phyloP scores from a whole-genome alignment of 805 yeast genomes.

The Candida mattraensis region DNA sequence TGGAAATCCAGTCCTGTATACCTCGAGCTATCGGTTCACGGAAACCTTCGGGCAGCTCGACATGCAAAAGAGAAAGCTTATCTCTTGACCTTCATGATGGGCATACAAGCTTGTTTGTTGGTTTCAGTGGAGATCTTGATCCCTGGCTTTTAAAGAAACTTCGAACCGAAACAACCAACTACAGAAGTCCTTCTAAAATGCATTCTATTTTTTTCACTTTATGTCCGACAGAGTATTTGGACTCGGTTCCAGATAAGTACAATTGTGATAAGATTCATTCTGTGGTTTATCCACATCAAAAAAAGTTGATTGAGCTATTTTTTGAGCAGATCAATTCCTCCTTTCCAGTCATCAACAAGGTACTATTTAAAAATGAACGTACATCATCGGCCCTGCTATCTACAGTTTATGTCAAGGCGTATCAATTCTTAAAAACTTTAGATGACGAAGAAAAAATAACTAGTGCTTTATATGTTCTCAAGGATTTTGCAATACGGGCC shows the following conservation, averaged over 20 bases:
- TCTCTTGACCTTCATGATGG: constrained; percentile 11
- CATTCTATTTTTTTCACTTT: constrained; percentile 8
- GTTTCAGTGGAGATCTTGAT: constrained; percentile 13
- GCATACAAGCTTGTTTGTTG: constrained; percentile 10
- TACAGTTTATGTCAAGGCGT: constrained; percentile 5
- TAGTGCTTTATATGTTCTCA: constrained; percentile 1
- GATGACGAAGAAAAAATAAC: neutral
- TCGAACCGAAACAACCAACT: neutral
- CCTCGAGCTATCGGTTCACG: neutral
- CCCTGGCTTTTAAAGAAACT: constrained; percentile 10
- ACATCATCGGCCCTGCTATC: constrained; percentile 6
- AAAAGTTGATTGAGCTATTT: constrained; percentile 5
- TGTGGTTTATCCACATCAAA: constrained; percentile 8
- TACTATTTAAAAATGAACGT: constrained; percentile 5
- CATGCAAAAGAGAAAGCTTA: neutral
- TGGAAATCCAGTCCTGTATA: constrained; percentile 7
- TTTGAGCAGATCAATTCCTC: constrained; percentile 7
- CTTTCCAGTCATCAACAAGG: constrained; percentile 6
- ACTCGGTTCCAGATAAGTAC: constrained; percentile 8
- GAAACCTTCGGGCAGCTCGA: neutral
- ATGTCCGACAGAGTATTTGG: constrained; percentile 11
- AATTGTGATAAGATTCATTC: constrained; percentile 8
- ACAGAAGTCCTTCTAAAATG: constrained; percentile 3
- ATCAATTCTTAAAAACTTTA: constrained; percentile 1
- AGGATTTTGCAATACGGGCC: constrained; percentile 5